Base-by-base conservation (phyloP, 768 basidiomycete genomes). In the Boletus subparvulus region DNA sequence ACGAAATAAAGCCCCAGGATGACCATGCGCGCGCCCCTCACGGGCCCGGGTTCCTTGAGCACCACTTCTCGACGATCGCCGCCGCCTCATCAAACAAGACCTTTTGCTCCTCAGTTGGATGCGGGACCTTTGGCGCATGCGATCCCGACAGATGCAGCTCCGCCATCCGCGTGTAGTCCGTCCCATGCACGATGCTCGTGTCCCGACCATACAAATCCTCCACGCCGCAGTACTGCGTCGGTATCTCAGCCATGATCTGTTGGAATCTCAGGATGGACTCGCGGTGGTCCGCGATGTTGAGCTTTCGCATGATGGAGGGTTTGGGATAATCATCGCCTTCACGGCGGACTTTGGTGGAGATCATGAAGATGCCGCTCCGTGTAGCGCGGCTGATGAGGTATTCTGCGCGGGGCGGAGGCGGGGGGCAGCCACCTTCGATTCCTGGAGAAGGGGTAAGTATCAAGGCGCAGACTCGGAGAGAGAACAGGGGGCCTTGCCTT, bases 141-240 rank as follows among this genome's bases (percentile, higher is more conserved):
- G 85, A 86, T 4, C 88, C 81, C 78, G 57, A 80, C 24, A 47
- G 44, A 14, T 52, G 12, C 21, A 37, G 5, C 6, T 52, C 26
- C 26, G n/a, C 14, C 44, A 14, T 4, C 4, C 26, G 24, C 11
- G n/a, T 35, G 14, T 35, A 35, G 13, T 52, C 37, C 30, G 54
- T 82, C 7, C 74, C 77, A 75, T 82, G 87, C 8, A 78, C 74
- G 58, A 90, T 88, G 68, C 84, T 83, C 10, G 78, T 85, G 66
- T 88, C 77, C 59, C 83, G 58, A 1, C 84, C 85, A 61, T 91
- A 91, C 58, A 89, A 85, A 65, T 91, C 88, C 68, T 87, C 75
- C 52, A 79, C 82, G 2, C 85, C 85, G 0, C 80, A 79, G 48
- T 60, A 65, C 32, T 66, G 65, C 14, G 36, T 30, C 11, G 60